A percentile compares a stretch with the other conserved stretches of the same genome.
phyloP scores from a whole-genome alignment of 2,329 filamentous ascomycete species.

The Aureobasidium pullulans region DNA sequence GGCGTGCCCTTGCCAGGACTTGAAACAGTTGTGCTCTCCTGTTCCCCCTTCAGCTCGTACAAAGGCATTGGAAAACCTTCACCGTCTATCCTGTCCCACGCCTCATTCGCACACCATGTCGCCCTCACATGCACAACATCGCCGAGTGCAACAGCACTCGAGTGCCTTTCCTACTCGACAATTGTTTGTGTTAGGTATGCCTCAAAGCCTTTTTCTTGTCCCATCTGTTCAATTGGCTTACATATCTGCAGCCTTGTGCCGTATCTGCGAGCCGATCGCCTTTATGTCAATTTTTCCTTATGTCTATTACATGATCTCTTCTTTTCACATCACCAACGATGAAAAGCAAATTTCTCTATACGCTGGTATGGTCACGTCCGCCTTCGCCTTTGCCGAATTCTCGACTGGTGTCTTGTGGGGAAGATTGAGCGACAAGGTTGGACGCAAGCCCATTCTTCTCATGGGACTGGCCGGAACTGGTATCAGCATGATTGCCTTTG shows the following conservation, averaged over 20 bases:
- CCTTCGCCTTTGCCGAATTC: constrained; percentile 94
- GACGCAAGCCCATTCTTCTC: constrained; percentile 85
- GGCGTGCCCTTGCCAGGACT: constrained; percentile 7
- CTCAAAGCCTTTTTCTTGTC: neutral
- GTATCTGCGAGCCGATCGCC: constrained; percentile 96
- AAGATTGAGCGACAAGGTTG: constrained; percentile 80
- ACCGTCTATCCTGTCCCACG: constrained; percentile 1
- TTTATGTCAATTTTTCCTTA: constrained; percentile 99
- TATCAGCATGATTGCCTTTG: constrained; percentile 86
- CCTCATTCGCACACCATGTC: neutral
- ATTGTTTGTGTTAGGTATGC: constrained; percentile 49
- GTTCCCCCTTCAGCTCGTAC: neutral
- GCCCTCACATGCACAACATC: constrained; percentile 4
- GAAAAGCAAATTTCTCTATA: constrained; percentile 80
- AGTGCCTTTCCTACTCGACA: constrained; percentile 50
- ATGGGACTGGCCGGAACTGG: constrained; percentile 87
- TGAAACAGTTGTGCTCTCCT: constrained; percentile 13
- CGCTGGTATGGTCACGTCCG: constrained; percentile 90
- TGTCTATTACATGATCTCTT: constrained; percentile 94
- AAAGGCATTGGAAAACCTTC: neutral
- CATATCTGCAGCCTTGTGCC: constrained; percentile 62
- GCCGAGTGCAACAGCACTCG: constrained; percentile 18
- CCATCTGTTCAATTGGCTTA: neutral
- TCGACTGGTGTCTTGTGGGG: constrained; percentile 91
- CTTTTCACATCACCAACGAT: constrained; percentile 77